Evolutionary conservation across 306 rosid species (phyloP).

Genomic region (Glycine latifolia): DNA sequence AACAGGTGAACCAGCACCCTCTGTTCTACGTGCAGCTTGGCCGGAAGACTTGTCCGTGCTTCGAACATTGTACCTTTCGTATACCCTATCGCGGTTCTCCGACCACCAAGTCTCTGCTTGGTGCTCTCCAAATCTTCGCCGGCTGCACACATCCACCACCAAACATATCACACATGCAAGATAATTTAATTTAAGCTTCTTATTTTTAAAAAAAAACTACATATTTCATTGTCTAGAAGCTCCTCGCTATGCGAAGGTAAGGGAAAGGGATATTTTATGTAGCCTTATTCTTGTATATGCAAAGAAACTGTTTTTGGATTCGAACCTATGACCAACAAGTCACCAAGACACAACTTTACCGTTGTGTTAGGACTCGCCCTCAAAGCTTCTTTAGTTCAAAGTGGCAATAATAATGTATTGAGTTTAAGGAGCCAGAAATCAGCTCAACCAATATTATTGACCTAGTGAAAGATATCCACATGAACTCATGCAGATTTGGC

Average conservation of each 20-base stretch:
- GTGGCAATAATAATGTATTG: conserved; percentile 4
- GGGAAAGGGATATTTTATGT: too few relatives aligned
- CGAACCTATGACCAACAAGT: too few relatives aligned
- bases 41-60: conserved; percentile 73
- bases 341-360: too few relatives aligned
- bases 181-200: neutral
- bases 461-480: neutral
- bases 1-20: conserved; percentile 69
- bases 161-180: conserved; percentile 37
- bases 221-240: too few relatives aligned
- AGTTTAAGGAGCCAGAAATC: neutral
- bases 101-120: conserved; percentile 99
- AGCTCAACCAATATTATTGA: neutral
- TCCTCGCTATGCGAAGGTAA: too few relatives aligned
- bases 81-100: conserved; percentile 88
- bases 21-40: conserved; percentile 62
- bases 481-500: neutral
- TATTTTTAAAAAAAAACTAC: too few relatives aligned
- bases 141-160: conserved; percentile 66
- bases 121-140: conserved; percentile 96
- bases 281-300: too few relatives aligned
- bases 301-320: too few relatives aligned
- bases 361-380: too few relatives aligned
- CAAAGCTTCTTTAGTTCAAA: neutral
- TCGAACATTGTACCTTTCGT: conserved; percentile 85